Evolutionary conservation across 73 alveolate species (phyloP).

Genomic region (Paramecium sexaurelia): DNA sequence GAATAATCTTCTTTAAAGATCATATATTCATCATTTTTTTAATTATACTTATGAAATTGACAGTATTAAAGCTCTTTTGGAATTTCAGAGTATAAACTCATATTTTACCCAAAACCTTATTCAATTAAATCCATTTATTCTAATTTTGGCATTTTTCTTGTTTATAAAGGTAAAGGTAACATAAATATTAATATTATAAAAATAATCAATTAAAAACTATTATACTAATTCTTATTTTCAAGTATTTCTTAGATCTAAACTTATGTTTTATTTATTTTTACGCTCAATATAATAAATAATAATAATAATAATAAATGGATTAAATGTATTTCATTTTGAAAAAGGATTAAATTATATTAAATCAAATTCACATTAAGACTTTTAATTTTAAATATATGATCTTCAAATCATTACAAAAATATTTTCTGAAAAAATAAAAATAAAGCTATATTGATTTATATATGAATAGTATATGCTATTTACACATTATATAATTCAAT

Average conservation of each 20-base stretch:
- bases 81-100: background rate
- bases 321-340: no score
- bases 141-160: slow-evolving; percentile 11
- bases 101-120: slow-evolving; percentile 32
- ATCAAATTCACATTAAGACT: background rate
- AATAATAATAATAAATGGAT: no score
- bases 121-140: slow-evolving; percentile 44
- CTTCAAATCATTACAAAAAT: no score
- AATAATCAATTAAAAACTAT: background rate
- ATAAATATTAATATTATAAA: background rate
- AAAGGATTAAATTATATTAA: no score
- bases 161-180: slow-evolving; percentile 20
- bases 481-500: background rate
- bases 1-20: background rate
- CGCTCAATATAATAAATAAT: no score
- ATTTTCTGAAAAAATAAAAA: no score
- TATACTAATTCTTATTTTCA: background rate
- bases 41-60: background rate
- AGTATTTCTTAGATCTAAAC: background rate
- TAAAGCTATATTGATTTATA: no score
- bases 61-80: background rate
- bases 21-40: slow-evolving; percentile 35
- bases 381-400: no score
- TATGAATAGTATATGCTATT: background rate
- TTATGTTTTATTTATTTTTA: background rate